Base-by-base conservation (phyloP, 805 yeast species). In the Candida parachauliodes region DNA sequence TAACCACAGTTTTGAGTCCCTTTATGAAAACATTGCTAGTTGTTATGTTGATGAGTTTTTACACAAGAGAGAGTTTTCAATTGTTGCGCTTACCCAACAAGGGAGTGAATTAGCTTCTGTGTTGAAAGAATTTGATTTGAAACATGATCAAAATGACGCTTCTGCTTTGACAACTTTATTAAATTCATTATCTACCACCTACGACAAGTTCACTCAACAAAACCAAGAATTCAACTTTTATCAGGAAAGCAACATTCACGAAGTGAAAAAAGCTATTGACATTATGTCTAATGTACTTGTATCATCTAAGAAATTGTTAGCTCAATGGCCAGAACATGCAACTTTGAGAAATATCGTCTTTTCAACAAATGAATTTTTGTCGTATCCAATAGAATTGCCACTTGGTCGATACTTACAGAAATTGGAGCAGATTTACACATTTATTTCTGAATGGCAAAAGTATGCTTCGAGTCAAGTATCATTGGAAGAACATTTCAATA, bases 321-420 rank as follows among this genome's bases (percentile, higher is more conserved):
- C 59, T 18, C 77, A 80, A 51, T 93, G 96, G 96, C 97, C 98
- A 0, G 98, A 94, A 50, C 96, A 94, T 65, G 93, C 93, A 0
- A 88, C 95, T 0, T 62, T 93, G 35, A 81, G 73, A 40, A 87
- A 83, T 15, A 69, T 91, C 32, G 56, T 65, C 26, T 65, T 81
- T 42, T 77, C 81, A 7, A 74, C 84, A 45, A 60, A 69, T 11
- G 98, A 89, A 54, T 75, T 83, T 42, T 57, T 84, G 40, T 58
- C 59, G 3, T 82, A 68, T 50, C 76, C 95, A 0, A 68, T 80
- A 2, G 63, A 68, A 21, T 77, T 85, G 0, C 93, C 98, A 0
- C 60, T 93, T 23, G 89, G 89, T 8, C 75, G 83, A 47, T 71
- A 81, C 39, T 66, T 94, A 29, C 84, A 82, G 35, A 89, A 89